Evolutionary conservation across 2,329 filamentous ascomycete genomes (phyloP).

Genomic region (Fusarium sp.): DNA sequence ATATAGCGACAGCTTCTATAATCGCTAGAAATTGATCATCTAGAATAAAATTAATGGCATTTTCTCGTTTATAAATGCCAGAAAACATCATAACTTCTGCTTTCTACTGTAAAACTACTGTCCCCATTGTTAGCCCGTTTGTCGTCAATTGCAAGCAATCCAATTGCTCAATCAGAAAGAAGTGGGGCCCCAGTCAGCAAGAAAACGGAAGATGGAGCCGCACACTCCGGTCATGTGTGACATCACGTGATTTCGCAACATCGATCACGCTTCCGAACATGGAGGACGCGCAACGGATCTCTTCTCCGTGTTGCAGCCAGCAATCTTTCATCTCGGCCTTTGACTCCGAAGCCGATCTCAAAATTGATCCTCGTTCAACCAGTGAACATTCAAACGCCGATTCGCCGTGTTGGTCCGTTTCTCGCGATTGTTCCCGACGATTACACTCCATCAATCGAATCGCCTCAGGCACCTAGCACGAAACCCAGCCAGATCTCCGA

Average conservation of each 20-base stretch:
- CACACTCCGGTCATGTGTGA: slow-evolving; percentile 20
- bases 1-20: neutral
- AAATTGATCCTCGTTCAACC: neutral
- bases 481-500: neutral
- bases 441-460: neutral
- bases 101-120: neutral
- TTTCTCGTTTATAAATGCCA: neutral
- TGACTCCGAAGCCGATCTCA: slow-evolving; percentile 20
- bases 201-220: slow-evolving; percentile 7
- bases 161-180: slow-evolving; percentile 8
- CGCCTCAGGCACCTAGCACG: neutral
- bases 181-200: neutral
- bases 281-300: slow-evolving; percentile 30
- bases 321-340: slow-evolving; percentile 1
- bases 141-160: slow-evolving; percentile 30
- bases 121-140: slow-evolving; percentile 9
- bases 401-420: neutral
- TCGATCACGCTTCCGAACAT: neutral
- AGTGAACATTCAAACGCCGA: neutral
- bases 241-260: neutral
- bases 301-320: slow-evolving; percentile 21
- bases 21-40: neutral
- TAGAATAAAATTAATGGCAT: neutral
- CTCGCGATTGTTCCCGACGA: neutral
- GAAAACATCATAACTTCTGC: neutral